A percentile compares a stretch with the other conserved stretches of the same genome.
These are phyloP conservation scores for Kalanchoe fedtschenkoi DNA, from an alignment of 164 flowering plant species.

Conservation along the genomic window DNA sequence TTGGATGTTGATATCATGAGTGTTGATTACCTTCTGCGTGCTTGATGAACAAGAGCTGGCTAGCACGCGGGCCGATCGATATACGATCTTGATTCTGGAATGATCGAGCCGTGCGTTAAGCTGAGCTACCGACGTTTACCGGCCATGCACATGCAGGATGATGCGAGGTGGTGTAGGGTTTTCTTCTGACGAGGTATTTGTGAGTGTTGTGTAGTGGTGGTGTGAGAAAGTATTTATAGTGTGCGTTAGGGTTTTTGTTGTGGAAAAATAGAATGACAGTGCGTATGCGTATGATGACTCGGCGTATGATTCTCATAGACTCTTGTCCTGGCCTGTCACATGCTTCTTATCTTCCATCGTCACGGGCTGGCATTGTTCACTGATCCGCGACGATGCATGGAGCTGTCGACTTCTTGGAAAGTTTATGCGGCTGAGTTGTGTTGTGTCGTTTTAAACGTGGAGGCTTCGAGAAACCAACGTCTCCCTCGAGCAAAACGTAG, in stretches of 20 bases:
- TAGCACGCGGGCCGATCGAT: background rate
- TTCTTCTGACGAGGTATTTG: too few species aligned
- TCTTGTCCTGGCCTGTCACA: background rate
- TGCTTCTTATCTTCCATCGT: background rate
- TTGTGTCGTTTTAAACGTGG: background rate
- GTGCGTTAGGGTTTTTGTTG: background rate
- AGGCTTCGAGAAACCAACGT: background rate
- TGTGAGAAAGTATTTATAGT: slow-evolving; percentile 1
- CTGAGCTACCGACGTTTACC: background rate
- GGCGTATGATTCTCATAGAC: background rate
- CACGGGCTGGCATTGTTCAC: background rate
- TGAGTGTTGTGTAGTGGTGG: background rate
- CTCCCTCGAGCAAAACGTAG: background rate
- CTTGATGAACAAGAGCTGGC: too few species aligned
- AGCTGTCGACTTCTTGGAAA: background rate
- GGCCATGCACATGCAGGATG: slow-evolving; percentile 1
- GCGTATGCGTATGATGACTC: background rate
- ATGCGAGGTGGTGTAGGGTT: background rate
- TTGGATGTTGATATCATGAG: too few species aligned
- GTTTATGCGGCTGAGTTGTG: background rate
- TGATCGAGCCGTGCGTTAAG: background rate
- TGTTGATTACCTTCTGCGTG: too few species aligned
- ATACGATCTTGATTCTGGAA: background rate
- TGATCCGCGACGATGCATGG: background rate
- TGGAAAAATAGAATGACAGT: background rate